Evolutionary conservation across 148 eudicot species (phyloP).

Genomic region (Vaccinium myrtillus): DNA sequence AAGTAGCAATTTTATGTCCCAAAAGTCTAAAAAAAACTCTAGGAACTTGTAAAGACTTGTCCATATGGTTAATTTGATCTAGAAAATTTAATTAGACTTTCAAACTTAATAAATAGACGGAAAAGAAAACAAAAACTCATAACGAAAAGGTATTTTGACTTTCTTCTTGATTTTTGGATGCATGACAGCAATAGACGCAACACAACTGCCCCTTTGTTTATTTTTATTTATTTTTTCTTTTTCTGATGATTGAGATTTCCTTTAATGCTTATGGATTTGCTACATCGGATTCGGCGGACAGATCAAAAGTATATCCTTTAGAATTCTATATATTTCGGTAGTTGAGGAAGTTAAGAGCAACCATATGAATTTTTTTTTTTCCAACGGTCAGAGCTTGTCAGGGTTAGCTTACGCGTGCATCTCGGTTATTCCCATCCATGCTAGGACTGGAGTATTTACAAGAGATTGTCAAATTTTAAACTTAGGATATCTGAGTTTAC

Average conservation of each 20-base stretch:
- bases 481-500: too few species aligned
- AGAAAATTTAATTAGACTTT: neutral
- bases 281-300: neutral
- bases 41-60: too few species aligned
- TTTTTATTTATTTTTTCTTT: neutral
- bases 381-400: neutral
- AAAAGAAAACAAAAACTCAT: neutral
- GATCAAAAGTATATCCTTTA: neutral
- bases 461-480: too few species aligned
- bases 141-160: conserved; percentile 1
- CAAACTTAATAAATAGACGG: neutral
- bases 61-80: neutral
- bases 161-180: neutral
- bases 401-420: too few species aligned
- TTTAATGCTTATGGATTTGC: neutral
- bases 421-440: too few species aligned
- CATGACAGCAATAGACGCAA: neutral
- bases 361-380: neutral
- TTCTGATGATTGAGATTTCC: neutral
- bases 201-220: neutral
- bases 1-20: too few species aligned
- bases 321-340: neutral
- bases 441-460: too few species aligned
- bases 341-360: neutral
- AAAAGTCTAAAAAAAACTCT: too few species aligned